Conservation (phyloP, 495 filamentous ascomycete species). For the Aspergillus heteromorphus region DNA sequence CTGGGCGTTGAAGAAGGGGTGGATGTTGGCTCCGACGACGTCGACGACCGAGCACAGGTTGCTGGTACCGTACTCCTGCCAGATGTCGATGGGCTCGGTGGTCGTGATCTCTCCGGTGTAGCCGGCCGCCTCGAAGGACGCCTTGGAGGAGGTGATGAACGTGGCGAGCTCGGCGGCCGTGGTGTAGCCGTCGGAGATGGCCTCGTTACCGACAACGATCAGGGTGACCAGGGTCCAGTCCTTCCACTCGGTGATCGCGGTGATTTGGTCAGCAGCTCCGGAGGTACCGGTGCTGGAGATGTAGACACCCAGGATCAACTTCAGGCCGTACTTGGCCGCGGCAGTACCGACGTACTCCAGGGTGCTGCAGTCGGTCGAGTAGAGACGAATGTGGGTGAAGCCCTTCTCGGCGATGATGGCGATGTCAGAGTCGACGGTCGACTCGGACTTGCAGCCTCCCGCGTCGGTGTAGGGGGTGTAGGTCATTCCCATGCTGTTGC, state of each 20-base stretch:
- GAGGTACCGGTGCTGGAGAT: slow-evolving; percentile 60
- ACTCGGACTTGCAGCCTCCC: slow-evolving; percentile 62
- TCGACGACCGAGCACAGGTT: slow-evolving; percentile 69
- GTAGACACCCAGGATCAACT: slow-evolving; percentile 82
- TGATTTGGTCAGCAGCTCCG: slow-evolving; percentile 60
- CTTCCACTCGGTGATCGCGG: slow-evolving; percentile 65
- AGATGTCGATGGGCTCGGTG: slow-evolving; percentile 74
- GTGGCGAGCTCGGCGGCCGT: slow-evolving; percentile 53
- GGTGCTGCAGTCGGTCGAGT: slow-evolving; percentile 84
- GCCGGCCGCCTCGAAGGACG: slow-evolving; percentile 49
- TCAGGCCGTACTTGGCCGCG: slow-evolving; percentile 55
- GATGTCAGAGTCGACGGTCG: slow-evolving; percentile 60
- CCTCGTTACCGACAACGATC: slow-evolving; percentile 87
- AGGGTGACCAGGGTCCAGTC: slow-evolving; percentile 71
- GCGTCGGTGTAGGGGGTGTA: slow-evolving; percentile 74
- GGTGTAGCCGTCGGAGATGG: slow-evolving; percentile 65
- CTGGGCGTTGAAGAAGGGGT: slow-evolving; percentile 85
- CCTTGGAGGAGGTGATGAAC: slow-evolving; percentile 58
- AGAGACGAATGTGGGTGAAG: slow-evolving; percentile 79
- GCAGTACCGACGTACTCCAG: slow-evolving; percentile 69
- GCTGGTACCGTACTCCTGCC: slow-evolving; percentile 47
- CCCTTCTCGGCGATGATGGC: slow-evolving; percentile 62
- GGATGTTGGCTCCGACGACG: slow-evolving; percentile 75
- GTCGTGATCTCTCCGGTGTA: slow-evolving; percentile 77
- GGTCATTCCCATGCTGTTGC: slow-evolving; percentile 77